Base-by-base conservation (phyloP, 2,329 filamentous ascomycete genomes). In the Pseudogymnoascus sp. region DNA sequence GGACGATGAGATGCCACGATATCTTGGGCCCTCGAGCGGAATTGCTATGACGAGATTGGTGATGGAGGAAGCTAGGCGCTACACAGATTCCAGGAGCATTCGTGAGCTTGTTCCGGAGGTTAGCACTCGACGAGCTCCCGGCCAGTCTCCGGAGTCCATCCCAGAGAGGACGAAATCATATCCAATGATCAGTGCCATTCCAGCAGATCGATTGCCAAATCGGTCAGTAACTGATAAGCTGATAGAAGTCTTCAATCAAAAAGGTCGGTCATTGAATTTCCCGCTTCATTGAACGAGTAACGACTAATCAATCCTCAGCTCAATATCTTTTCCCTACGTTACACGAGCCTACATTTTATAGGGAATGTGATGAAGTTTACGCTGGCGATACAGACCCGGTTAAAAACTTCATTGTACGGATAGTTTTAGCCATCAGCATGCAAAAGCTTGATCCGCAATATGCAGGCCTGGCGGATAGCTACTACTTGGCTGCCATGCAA, bases 11-110 rank as follows among this genome's bases (percentile, higher is more conserved):
- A 88, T 85, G 1, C 87, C 90, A 14, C 90, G 93, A 67, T 98
- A 95, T 74, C 80, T 99, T 2, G 95, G 95, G 0, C 90, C 95
- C 2, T 96, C 93, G 60, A 98, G 93, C 75, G 95, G 93, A 65
- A 96, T 97, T 71, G 91, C 92, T 73, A 96, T 98, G 80, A 96
- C 93, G 11, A 87, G 93, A 31, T 82, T 98, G 69, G 88, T 99
- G 10, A 97, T 99, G 90, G 93, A 97, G 75, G 87, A 96, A 76
- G 93, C 93, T 62, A 98, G 96, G 78, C 89, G 92, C 67, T 96
- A 93, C 72, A 96, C 92, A 25, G 90, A 95, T 71, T 89, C 92
- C 4, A 90, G 92, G 75, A 92, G 89, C 68, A 97, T 98, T 74
- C 92, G 92, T 65, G 92, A 97, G 69, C 87, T 98, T 61, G 90